phyloP scores from a whole-genome alignment of 2,329 filamentous ascomycete species.

The Elsinoe fawcettii region DNA sequence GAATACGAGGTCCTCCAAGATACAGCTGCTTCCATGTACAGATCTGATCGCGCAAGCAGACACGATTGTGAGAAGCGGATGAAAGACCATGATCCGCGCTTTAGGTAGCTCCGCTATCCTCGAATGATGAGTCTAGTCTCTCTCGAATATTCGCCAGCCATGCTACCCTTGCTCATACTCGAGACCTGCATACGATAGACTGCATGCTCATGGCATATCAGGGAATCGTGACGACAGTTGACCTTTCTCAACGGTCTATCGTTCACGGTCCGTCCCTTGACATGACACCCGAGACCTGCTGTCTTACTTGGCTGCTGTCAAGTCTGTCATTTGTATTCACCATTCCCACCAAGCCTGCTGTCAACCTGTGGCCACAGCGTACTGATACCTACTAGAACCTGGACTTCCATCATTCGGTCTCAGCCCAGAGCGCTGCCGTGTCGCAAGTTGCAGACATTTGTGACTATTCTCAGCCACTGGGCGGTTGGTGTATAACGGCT shows the following conservation, averaged over 20 bases:
- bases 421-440: background rate
- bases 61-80: too few relatives aligned
- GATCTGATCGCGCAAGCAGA: too few relatives aligned
- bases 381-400: too few relatives aligned
- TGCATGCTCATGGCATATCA: background rate
- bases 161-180: background rate
- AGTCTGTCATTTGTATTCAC: constrained; percentile 12
- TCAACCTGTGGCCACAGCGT: background rate
- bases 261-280: background rate
- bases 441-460: background rate
- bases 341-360: background rate
- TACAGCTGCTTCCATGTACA: too few relatives aligned
- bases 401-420: background rate
- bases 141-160: too few relatives aligned
- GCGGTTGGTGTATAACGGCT: background rate
- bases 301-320: constrained; percentile 6
- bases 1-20: too few relatives aligned
- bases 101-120: too few relatives aligned
- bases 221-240: background rate
- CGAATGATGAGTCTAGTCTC: too few relatives aligned
- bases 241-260: background rate
- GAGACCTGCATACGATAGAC: background rate
- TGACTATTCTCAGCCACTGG: background rate
- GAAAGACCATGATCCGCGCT: too few relatives aligned
- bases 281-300: background rate